Percentiles rank a stretch among this genome's conserved stretches.
Conservation (phyloP, 768 basidiomycete species). For the Austroboletus eburneus region DNA sequence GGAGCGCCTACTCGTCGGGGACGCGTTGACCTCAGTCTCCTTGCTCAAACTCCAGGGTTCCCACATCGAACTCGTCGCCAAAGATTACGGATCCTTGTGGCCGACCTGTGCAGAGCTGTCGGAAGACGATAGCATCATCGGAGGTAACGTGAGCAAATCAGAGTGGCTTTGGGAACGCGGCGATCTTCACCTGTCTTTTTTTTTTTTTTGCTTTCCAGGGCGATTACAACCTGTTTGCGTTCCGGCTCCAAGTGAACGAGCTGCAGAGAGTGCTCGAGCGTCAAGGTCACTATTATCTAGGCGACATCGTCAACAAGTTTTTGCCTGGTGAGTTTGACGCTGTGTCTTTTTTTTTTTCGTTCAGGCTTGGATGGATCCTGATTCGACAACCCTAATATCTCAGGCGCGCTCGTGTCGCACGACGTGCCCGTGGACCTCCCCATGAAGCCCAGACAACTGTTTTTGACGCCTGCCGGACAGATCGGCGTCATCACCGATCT, state of each 20-base stretch:
- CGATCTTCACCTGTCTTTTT: no score
- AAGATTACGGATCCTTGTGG: constrained; percentile 74
- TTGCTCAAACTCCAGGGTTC: constrained; percentile 49
- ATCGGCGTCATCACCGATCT: constrained; percentile 72
- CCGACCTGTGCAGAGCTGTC: constrained; percentile 63
- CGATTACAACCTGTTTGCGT: constrained; percentile 64
- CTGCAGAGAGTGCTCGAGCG: constrained; percentile 49
- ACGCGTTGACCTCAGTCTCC: constrained; percentile 77
- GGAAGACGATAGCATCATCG: constrained; percentile 55
- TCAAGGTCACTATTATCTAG: constrained; percentile 68
- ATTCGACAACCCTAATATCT: constrained; percentile 3
- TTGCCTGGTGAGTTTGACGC: constrained; percentile 48
- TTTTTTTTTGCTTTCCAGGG: no score
- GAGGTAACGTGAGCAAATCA: constrained; percentile 61
- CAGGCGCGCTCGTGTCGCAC: constrained; percentile 54
- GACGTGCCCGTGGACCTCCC: constrained; percentile 39
- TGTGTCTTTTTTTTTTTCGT: not conserved
- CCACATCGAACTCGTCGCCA: constrained; percentile 52
- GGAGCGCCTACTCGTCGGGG: constrained; percentile 63
- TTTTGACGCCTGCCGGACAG: constrained; percentile 74
- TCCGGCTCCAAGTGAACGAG: constrained; percentile 44
- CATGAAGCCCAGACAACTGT: constrained; percentile 59
- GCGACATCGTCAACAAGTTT: constrained; percentile 76
- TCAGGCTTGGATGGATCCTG: no score
- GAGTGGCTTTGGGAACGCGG: no score